Evolutionary conservation across 2,329 filamentous ascomycete genomes (phyloP).

Genomic region (Hypoxylon sp.): DNA sequence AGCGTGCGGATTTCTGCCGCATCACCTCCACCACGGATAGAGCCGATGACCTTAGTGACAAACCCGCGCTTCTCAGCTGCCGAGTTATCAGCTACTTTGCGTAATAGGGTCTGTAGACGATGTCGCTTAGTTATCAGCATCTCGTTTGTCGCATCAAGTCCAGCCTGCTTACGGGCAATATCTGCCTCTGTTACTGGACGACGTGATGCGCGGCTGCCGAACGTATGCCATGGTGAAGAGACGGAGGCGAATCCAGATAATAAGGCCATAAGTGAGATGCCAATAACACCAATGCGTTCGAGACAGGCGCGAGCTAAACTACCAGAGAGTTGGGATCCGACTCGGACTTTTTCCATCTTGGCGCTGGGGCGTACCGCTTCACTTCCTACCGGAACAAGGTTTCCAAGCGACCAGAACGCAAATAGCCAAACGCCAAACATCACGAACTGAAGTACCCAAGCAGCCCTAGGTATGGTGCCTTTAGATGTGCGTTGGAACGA

Average conservation of each 20-base stretch:
- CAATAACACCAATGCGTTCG: constrained; percentile 84
- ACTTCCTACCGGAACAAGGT: constrained; percentile 66
- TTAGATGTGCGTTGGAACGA: constrained; percentile 72
- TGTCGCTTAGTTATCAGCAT: constrained; percentile 83
- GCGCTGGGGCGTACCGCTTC: constrained; percentile 61
- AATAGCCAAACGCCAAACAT: constrained; percentile 79
- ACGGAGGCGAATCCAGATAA: constrained; percentile 93
- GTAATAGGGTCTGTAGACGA: constrained; percentile 77
- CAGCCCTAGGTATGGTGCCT: constrained; percentile 69
- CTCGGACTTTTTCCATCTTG: constrained; percentile 58
- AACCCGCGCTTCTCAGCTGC: constrained; percentile 69
- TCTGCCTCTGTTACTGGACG: constrained; percentile 80
- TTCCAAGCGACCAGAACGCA: constrained; percentile 82
- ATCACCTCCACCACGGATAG: constrained; percentile 75
- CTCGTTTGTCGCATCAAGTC: constrained; percentile 82
- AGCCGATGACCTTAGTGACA: constrained; percentile 80
- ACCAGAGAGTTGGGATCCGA: constrained; percentile 57
- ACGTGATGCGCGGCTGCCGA: constrained; percentile 72
- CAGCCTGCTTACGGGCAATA: constrained; percentile 82
- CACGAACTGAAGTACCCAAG: constrained; percentile 74
- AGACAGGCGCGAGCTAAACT: constrained; percentile 69
- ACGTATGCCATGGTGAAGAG: constrained; percentile 87
- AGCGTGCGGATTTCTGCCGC: constrained; percentile 72
- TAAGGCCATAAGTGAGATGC: constrained; percentile 87
- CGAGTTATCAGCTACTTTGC: constrained; percentile 64